Evolutionary conservation across 176 grass and related monocot genomes (phyloP), one percentile per base, ranked within the genome.

Genomic region (Sorghum bicolor): DNA sequence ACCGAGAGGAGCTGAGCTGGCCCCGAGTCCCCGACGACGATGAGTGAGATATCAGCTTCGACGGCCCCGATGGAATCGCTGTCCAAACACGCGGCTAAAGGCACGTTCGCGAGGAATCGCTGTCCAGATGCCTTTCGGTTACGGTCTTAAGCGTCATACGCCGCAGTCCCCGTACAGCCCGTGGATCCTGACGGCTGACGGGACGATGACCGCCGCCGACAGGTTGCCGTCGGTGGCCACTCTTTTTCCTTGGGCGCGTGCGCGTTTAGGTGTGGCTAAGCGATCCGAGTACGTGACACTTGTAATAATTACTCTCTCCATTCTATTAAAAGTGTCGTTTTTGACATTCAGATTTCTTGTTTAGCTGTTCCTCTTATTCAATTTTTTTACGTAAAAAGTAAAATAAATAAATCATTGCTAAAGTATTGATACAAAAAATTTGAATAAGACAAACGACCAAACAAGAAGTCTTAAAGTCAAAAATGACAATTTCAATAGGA

Each of bases 31-130:
- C n/a, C 37, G 68, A 71, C 19, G 3, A 13, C 40, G 25, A 72
- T 26, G 13, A 31, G 45, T 33, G 77, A 68, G 68, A 45, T 41
- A 63, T 81, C 85, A 58, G 19, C 70, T 22, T 68, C 45, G 52
- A 72, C 78, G 33, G 8, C 47, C 66, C 70, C 10, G 31, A 25
- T 32, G 37, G 50, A 38, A 16, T 62, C 38, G 37, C 28, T 69
- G 83, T 69, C 74, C 12, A 25, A 5, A 29, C 52, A 57, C 52
- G 52, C 52, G 52, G 15, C 52, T 55, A 1, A 55, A 17, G 48
- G 6, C 48, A 19, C 6, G 50, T 55, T 55, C 19, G 50, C 50
- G 50, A 22, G 36, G 67, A 11, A 70, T 40, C 67, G 33, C 22
- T 39, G 25, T 64, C 58, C 37, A 64, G 25, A 61, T n/a, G 53